Evolutionary conservation across 2,329 filamentous ascomycete genomes (phyloP).

Genomic region (Podosphaera leucotricha): DNA sequence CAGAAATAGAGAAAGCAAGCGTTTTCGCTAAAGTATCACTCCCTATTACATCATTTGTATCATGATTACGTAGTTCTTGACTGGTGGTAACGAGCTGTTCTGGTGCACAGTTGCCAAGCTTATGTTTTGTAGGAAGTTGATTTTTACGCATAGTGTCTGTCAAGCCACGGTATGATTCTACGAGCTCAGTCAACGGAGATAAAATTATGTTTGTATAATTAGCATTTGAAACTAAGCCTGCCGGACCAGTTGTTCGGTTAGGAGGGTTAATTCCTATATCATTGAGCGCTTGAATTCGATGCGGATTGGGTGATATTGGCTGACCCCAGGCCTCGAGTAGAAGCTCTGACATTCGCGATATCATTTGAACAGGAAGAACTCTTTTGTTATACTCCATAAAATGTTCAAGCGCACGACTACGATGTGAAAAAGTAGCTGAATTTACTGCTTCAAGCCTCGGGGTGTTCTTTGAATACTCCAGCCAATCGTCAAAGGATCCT

Average conservation of each 20-base stretch:
- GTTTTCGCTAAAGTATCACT: conserved; percentile 38
- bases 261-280: conserved; percentile 7
- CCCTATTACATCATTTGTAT: conserved; percentile 23
- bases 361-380: conserved; percentile 7
- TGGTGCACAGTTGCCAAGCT: background rate
- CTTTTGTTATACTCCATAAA: conserved; percentile 12
- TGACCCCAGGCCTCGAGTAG: conserved; percentile 12
- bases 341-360: conserved; percentile 11
- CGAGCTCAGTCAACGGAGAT: conserved; percentile 27
- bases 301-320: conserved; percentile 1
- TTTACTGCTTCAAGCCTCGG: conserved; percentile 5
- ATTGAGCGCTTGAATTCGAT: conserved; percentile 2
- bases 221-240: conserved; percentile 13
- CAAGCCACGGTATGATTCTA: conserved; percentile 35
- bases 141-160: conserved; percentile 34
- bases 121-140: conserved; percentile 21
- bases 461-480: conserved; percentile 3
- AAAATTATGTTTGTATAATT: conserved; percentile 18
- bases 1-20: conserved; percentile 67
- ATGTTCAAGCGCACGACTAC: conserved; percentile 6
- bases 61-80: background rate
- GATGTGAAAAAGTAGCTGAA: conserved; percentile 1
- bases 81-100: too few relatives aligned
- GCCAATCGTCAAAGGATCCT: conserved; percentile 29
- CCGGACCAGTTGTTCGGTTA: conserved; percentile 13